Conservation (phyloP, 768 basidiomycete genomes). For the Hericium erinaceus region DNA sequence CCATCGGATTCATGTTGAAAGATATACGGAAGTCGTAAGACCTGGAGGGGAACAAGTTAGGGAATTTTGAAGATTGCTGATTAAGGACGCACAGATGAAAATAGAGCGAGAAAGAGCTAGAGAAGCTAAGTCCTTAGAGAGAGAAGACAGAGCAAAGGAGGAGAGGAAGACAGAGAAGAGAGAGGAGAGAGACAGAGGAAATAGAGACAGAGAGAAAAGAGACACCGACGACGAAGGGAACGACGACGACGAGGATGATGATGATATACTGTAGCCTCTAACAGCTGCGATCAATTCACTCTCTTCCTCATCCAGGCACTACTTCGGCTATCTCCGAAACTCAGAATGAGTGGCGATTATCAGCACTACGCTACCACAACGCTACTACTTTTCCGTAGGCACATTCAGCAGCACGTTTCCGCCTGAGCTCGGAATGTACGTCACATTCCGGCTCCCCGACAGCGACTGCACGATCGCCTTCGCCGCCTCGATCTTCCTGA, state of each 20-base stretch:
- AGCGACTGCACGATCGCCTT: constrained; percentile 93
- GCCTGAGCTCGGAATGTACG: constrained; percentile 77
- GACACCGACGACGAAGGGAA: constrained; percentile 39
- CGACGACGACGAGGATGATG: constrained; percentile 16
- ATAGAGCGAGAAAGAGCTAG: constrained; percentile 15
- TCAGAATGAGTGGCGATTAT: constrained; percentile 2
- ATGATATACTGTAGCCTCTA: not conserved
- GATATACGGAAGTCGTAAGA: constrained; percentile 17
- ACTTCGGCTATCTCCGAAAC: constrained; percentile 11
- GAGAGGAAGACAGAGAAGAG: constrained; percentile 25
- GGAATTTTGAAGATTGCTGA: constrained; percentile 20
- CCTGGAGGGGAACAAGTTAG: not conserved
- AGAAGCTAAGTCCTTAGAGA: constrained; percentile 17
- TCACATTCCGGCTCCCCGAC: constrained; percentile 71
- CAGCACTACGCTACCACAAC: constrained; percentile 1
- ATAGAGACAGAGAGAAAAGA: constrained; percentile 33
- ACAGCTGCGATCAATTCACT: not conserved
- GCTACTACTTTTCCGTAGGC: constrained; percentile 42
- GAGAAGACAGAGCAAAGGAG: constrained; percentile 19
- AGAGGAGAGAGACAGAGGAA: constrained; percentile 40
- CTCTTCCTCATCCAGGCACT: not conserved
- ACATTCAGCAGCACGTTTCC: constrained; percentile 81
- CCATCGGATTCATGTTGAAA: constrained; percentile 69
- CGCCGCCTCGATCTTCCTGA: constrained; percentile 95
- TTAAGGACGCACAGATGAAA: constrained; percentile 37